Conservation (phyloP, 108 stramenopile species). For the Nitzschia sp. region DNA sequence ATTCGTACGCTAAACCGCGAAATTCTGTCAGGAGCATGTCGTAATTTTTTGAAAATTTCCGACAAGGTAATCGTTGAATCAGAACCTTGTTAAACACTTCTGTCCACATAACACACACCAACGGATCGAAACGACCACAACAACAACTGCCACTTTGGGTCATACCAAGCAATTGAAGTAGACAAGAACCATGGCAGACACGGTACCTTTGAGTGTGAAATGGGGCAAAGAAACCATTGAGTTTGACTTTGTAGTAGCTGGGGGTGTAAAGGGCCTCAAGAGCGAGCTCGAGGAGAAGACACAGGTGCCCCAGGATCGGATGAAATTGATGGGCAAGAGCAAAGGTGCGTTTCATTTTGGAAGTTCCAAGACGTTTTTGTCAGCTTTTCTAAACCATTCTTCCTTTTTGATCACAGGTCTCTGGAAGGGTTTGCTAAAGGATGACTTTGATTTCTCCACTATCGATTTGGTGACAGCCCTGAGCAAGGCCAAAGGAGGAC, state of each 20-base stretch:
- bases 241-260: conserved; percentile 61
- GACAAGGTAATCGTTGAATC: too few relatives aligned
- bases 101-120: too few relatives aligned
- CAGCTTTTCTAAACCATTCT: too few relatives aligned
- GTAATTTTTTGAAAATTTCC: too few relatives aligned
- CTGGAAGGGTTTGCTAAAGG: conserved; percentile 95
- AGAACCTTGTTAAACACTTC: too few relatives aligned
- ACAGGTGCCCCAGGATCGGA: conserved; percentile 90
- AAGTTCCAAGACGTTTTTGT: not conserved
- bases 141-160: too few relatives aligned
- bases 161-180: not conserved
- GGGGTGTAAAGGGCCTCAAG: conserved; percentile 83
- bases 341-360: conserved; percentile 57
- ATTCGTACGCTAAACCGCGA: too few relatives aligned
- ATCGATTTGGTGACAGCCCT: conserved; percentile 52
- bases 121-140: too few relatives aligned
- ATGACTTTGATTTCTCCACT: conserved; percentile 74
- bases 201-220: conserved; percentile 65
- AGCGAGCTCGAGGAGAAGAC: conserved; percentile 83
- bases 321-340: conserved; percentile 96
- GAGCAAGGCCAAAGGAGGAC: conserved; percentile 57
- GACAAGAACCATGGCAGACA: conserved; percentile 35
- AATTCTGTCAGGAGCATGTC: too few relatives aligned
- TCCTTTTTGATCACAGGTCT: conserved; percentile 41
- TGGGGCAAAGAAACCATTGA: conserved; percentile 92